Base-by-base conservation (phyloP, 1,284 basidiomycete species). In the Ganoderma resinaceum region DNA sequence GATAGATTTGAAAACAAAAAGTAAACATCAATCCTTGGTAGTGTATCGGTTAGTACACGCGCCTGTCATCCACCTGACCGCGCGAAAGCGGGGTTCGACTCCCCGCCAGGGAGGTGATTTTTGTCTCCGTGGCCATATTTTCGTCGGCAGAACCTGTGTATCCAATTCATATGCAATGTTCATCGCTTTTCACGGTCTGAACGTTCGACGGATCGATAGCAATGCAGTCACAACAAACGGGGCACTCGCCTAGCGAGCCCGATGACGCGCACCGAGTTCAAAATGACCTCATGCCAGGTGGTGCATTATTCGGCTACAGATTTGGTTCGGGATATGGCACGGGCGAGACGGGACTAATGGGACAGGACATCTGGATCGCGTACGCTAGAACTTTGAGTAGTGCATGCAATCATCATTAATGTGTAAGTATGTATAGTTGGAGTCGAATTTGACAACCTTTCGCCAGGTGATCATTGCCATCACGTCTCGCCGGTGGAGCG, bases 51-150 rank as follows among this genome's bases (percentile, higher is more conserved):
- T 70, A 72, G 71, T 72, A 72, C 71, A 72, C 71, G 71, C 71
- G 71, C 71, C 69, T 72, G 71, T 72, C 71, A 72, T 62, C 35
- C 1, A 31, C 23, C n/a, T 61, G 70, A 14, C 38, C 80, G 80
- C 80, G 80, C 77, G 80, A 82, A 76, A 81, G 80, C 81, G 78
- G 80, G 80, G 81, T 81, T 82, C 81, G 80, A 82, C 78, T 82
- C 80, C 80, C 80, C 79, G 81, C 77, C 79, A 80, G 77, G 77
- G 80, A 81, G 79, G 12, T 53, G 12, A 18, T 55, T 33, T 31
- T 6, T 29, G n/a, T n/a, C n/a, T n/a, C n/a, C n/a, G n/a, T n/a
- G n/a, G n/a, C n/a, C n/a, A n/a, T n/a, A n/a, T n/a, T n/a, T n/a
- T n/a, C n/a, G n/a, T n/a, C n/a, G n/a, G n/a, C n/a, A n/a, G n/a